phyloP scores from a whole-genome alignment of 805 yeast genomes.

The Myxozyma mucilagina region DNA sequence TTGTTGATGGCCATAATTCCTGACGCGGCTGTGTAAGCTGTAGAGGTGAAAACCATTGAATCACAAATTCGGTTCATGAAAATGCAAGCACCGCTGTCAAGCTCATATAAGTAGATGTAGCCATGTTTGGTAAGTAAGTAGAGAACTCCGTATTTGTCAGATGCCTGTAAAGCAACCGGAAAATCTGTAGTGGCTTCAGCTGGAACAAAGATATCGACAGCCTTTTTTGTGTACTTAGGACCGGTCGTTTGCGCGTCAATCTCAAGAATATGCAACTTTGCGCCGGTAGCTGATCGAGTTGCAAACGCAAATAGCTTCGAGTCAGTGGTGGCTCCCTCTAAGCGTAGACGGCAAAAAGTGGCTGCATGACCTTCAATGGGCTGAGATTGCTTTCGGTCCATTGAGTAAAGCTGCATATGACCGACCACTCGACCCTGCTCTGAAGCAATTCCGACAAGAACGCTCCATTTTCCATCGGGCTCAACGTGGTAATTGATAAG shows the following conservation, averaged over 20 bases:
- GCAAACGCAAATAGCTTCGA: conserved; percentile 92
- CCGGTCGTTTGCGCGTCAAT: conserved; percentile 87
- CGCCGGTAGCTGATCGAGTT: conserved; percentile 75
- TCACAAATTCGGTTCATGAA: conserved; percentile 96
- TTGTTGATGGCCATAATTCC: conserved; percentile 95
- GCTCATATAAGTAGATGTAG: conserved; percentile 91
- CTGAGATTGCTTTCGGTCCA: conserved; percentile 88
- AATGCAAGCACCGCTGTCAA: conserved; percentile 87
- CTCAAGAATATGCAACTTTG: conserved; percentile 83
- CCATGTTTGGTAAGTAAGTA: conserved; percentile 94
- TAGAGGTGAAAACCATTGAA: conserved; percentile 90
- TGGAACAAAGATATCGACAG: conserved; percentile 92
- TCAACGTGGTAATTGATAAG: conserved; percentile 88
- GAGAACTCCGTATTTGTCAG: conserved; percentile 80
- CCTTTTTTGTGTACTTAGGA: conserved; percentile 84
- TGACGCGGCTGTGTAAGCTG: conserved; percentile 64
- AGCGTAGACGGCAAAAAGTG: conserved; percentile 71
- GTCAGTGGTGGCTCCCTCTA: conserved; percentile 69
- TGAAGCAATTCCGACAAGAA: conserved; percentile 91
- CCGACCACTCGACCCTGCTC: conserved; percentile 94
- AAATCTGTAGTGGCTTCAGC: conserved; percentile 95
- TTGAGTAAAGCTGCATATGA: conserved; percentile 88
- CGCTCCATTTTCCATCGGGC: conserved; percentile 83
- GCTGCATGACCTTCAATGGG: conserved; percentile 98
- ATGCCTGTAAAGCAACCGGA: conserved; percentile 89